Base-by-base conservation (phyloP, 2,329 filamentous ascomycete genomes). In the Ophiostoma sp. region DNA sequence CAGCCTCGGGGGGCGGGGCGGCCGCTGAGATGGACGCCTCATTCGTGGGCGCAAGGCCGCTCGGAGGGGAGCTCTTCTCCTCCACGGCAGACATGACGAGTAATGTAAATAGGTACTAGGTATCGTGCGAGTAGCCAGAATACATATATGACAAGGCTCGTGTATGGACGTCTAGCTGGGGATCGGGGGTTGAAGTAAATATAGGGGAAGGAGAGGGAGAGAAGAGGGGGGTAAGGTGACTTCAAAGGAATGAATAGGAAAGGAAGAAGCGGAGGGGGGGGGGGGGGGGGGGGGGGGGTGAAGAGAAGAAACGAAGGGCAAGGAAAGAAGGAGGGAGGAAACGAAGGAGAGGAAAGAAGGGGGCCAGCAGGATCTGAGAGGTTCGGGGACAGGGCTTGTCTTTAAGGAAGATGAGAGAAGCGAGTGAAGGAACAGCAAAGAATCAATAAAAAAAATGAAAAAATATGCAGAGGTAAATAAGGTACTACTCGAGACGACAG, bases 391-490 rank as follows among this genome's bases (percentile, higher is more conserved):
- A 66, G 36, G 42, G 64, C 58, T 47, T 9, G 44, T 38, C 55
- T 66, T 66, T 68, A 66, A 66, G 36, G 45, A 66, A 44, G 16
- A 64, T 42, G 60, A 66, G 27, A 60, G 36, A n/a, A 45, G 40
- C 18, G 62, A 64, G 27, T 7, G 7, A 11, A 12, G 8, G 62
- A 68, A 64, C 66, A 47, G 49, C 62, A 47, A 66, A 64, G 18
- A 55, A 55, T 36, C 42, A 45, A 55, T 18, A 27, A 6, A 55
- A 55, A 18, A 27, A 55, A 18, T n/a, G 12, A 11, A 55, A 27
- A 55, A 55, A 45, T 12, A 11, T 55, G 66, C 5, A 63, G 11
- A 65, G 4, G 42, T 16, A 40, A 16, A 16, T 16, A 64, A 63
- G 63, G 64, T 44, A 64, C 40, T 2, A 11, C 44, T 7, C 62